phyloP scores from a whole-genome alignment of 306 rosid genomes.

The Albizia julibrissin region DNA sequence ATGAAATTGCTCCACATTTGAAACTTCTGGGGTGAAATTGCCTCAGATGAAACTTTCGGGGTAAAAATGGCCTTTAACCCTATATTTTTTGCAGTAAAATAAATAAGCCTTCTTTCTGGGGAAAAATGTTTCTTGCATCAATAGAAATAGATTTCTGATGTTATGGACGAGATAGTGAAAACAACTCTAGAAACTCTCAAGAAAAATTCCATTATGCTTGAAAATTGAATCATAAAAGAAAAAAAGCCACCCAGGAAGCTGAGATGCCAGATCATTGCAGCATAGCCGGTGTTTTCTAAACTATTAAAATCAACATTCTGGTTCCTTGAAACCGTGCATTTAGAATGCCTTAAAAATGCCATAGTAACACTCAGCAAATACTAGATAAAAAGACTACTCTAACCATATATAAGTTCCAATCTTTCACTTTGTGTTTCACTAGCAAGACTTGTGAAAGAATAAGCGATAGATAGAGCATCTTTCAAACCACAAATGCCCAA shows the following conservation, averaged over 20 bases:
- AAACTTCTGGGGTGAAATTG: too few species aligned
- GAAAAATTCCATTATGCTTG: background rate
- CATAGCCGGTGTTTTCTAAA: background rate
- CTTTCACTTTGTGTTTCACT: background rate
- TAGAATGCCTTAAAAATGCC: background rate
- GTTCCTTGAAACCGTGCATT: background rate
- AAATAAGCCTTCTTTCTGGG: background rate
- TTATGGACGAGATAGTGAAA: background rate
- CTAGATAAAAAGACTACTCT: background rate
- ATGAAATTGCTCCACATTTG: too few species aligned
- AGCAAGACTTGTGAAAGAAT: background rate
- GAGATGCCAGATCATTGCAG: background rate
- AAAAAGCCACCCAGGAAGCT: background rate
- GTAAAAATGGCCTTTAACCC: too few species aligned
- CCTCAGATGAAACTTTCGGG: too few species aligned
- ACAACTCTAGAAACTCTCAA: background rate
- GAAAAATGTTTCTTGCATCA: background rate
- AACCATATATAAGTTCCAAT: background rate
- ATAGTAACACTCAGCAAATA: background rate
- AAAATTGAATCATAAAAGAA: background rate
- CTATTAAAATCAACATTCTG: background rate
- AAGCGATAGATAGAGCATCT: background rate
- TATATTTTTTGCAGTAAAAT: background rate
- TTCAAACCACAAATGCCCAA: conserved; percentile 2
- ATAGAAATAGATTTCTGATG: background rate